A percentile compares a stretch with the other conserved stretches of the same genome.
phyloP scores from a whole-genome alignment of 306 rosid species.

The Fragaria ananassa region DNA sequence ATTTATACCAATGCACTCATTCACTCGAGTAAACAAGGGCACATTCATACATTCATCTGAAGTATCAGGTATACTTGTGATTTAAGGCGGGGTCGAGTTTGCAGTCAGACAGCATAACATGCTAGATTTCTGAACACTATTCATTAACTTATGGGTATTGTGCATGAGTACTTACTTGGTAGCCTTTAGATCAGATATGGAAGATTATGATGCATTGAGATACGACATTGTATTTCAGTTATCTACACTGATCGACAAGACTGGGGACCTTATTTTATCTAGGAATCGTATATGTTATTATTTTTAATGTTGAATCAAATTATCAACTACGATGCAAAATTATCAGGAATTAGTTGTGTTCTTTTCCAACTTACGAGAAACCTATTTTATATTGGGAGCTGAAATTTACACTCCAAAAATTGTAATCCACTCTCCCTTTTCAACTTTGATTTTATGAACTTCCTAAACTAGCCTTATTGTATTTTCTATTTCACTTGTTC shows the following conservation, averaged over 20 bases:
- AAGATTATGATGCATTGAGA: background rate
- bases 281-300: background rate
- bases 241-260: background rate
- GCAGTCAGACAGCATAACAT: background rate
- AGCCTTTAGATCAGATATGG: background rate
- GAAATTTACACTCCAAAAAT: no score
- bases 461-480: no score
- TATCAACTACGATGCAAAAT: background rate
- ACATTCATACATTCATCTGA: background rate
- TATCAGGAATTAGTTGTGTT: background rate
- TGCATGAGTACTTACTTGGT: background rate
- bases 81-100: background rate
- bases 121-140: background rate
- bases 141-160: background rate
- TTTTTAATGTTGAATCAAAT: background rate
- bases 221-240: background rate
- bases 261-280: background rate
- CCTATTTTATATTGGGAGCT: background rate
- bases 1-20: background rate
- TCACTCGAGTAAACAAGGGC: background rate
- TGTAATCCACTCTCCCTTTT: no score
- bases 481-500: no score
- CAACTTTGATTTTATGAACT: no score
- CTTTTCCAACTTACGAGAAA: background rate
- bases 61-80: background rate